These are phyloP conservation scores for Candida stauntonica DNA, from an alignment of 805 yeast genomes.

Conservation along the genomic window DNA sequence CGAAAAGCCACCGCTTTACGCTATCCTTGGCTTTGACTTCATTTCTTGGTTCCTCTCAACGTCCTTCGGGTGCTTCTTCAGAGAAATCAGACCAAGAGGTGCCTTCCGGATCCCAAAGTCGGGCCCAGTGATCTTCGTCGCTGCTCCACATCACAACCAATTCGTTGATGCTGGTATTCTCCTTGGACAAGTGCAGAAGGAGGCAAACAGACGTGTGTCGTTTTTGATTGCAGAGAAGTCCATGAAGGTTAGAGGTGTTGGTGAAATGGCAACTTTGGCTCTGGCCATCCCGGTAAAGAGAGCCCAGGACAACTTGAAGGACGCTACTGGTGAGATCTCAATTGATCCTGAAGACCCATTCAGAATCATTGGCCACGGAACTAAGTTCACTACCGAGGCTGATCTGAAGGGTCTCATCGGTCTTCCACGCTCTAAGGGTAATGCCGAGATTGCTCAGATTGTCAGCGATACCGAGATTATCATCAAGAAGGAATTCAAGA, in stretches of 20 bases:
- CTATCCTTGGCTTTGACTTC: constrained; percentile 45
- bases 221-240: constrained; percentile 86
- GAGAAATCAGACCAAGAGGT: constrained; percentile 87
- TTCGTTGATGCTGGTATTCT: constrained; percentile 77
- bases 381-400: constrained; percentile 57
- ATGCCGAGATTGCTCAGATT: constrained; percentile 63
- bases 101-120: constrained; percentile 63
- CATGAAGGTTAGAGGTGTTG: constrained; percentile 60
- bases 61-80: constrained; percentile 66
- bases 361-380: constrained; percentile 57
- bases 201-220: constrained; percentile 63
- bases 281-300: constrained; percentile 87
- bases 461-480: constrained; percentile 66
- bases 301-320: constrained; percentile 77
- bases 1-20: constrained; percentile 5
- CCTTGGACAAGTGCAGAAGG: constrained; percentile 72
- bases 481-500: constrained; percentile 67
- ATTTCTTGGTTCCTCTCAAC: constrained; percentile 44
- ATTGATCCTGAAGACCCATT: constrained; percentile 52
- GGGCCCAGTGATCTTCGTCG: constrained; percentile 89
- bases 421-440: constrained; percentile 74
- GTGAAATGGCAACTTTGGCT: constrained; percentile 69
- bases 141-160: constrained; percentile 97
- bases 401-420: constrained; percentile 64
- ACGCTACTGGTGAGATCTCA: constrained; percentile 63